Base-by-base conservation (phyloP, 371 early-diverging fungal species). In the Zychaea mexicana region DNA sequence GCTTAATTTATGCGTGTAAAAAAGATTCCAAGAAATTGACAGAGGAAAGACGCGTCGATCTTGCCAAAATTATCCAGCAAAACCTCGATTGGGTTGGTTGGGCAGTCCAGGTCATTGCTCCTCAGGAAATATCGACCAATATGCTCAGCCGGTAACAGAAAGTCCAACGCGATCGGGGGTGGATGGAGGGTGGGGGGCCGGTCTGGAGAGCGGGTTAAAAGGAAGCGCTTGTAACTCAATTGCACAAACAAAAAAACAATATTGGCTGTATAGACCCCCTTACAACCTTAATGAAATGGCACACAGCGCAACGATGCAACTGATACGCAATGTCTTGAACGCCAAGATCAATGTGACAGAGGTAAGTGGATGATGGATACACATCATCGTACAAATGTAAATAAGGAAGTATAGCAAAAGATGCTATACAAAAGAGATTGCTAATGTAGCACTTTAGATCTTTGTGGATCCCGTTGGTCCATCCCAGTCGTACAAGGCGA, bases 401-500 rank as follows among this genome's bases (percentile, higher is more conserved):
- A n/a, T n/a, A n/a, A n/a, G n/a, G n/a, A n/a, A n/a, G n/a, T 42
- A 42, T 42, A 42, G 42, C n/a, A 42, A 42, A 15, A 42, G n/a
- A 42, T 17, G n/a, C 13, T 10, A 36, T 36, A 1, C 8, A 36
- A 36, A 5, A 42, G 42, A 42, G 5, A 7, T 32, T 22, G 27
- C 7, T 64, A 31, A 24, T 56, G 58, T 27, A 4, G 33, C 42
- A 38, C 32, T 21, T n/a, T 65, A 93, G 87, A 87, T 98, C 26
- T 99, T 90, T 78, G 90, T 99, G 4, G 99, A 99, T 81, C 98
- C 99, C 0, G 96, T 99, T 19, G 99, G 99, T 2, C 92, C 94
- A 3, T 93, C 98, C 0, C 87, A 82, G 33, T 78, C 88, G 19
- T 98, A 98, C 73, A 88, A 92, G 62, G 76, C 49, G 3, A 94